A percentile compares a stretch with the other conserved stretches of the same genome.
Evolutionary conservation across 2,329 filamentous ascomycete species (phyloP).

Genomic region (Fusarium nanum): DNA sequence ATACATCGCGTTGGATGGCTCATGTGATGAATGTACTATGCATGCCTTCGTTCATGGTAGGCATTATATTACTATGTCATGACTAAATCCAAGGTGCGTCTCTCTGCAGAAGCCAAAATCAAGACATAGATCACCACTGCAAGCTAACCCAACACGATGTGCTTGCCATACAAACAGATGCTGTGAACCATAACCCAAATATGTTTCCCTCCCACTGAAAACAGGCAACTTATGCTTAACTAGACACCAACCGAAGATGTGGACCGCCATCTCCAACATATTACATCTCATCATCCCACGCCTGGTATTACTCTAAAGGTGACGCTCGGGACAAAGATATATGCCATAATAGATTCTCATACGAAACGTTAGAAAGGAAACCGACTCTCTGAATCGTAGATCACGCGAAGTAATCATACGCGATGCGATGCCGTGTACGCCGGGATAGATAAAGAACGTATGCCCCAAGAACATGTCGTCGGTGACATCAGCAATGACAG

Average conservation of each 20-base stretch:
- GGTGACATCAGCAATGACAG: background rate
- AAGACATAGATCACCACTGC: conserved; percentile 9
- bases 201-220: background rate
- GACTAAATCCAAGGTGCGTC: conserved; percentile 34
- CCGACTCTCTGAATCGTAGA: conserved; percentile 22
- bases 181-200: background rate
- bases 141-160: conserved; percentile 1
- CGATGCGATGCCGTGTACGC: conserved; percentile 34
- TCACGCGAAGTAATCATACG: conserved; percentile 12
- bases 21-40: background rate
- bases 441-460: conserved; percentile 34
- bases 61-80: conserved; percentile 41
- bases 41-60: conserved; percentile 10
- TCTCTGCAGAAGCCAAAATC: conserved; percentile 22
- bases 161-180: conserved; percentile 7
- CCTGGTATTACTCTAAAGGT: conserved; percentile 24
- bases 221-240: background rate
- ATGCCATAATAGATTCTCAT: conserved; percentile 15
- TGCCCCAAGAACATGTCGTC: conserved; percentile 7
- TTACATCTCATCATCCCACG: conserved; percentile 12
- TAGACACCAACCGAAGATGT: background rate
- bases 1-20: background rate
- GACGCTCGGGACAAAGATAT: conserved; percentile 19
- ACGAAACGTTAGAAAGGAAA: conserved; percentile 24
- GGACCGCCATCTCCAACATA: background rate